phyloP scores from a whole-genome alignment of 805 yeast genomes.

The Candida palmyrensis region DNA sequence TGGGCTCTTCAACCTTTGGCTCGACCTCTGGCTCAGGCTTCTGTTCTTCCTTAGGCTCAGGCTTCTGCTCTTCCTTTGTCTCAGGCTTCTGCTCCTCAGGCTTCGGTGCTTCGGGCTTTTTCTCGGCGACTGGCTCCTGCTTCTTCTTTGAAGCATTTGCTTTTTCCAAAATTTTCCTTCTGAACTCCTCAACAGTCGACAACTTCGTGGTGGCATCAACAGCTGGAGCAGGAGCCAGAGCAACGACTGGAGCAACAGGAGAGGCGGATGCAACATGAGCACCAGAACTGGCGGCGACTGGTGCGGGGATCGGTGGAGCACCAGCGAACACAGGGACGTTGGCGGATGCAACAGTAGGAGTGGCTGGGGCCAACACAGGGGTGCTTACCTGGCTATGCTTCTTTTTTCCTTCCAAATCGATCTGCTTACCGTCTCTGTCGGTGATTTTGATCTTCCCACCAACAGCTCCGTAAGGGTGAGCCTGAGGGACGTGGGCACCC shows the following conservation, averaged over 20 bases:
- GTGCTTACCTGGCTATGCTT: constrained; percentile 23
- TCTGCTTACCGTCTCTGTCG: constrained; percentile 37
- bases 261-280: constrained; percentile 7
- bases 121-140: constrained; percentile 7
- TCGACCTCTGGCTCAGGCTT: constrained; percentile 3
- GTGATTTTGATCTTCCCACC: constrained; percentile 32
- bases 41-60: constrained; percentile 6
- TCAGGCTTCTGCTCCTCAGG: constrained; percentile 8
- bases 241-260: constrained; percentile 10
- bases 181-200: constrained; percentile 31
- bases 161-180: constrained; percentile 28
- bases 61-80: constrained; percentile 6
- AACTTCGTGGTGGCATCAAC: constrained; percentile 10
- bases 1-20: constrained; percentile 8
- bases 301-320: constrained; percentile 6
- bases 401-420: constrained; percentile 39
- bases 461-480: constrained; percentile 6
- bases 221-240: constrained; percentile 10
- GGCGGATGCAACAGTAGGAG: constrained; percentile 10
- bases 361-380: constrained; percentile 30
- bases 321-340: constrained; percentile 8
- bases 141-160: constrained; percentile 12
- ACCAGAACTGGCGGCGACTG: constrained; percentile 8
- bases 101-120: constrained; percentile 5
- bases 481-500: constrained; percentile 8